These are phyloP conservation scores for Cenococcum geophilum DNA, from an alignment of 495 filamentous ascomycete genomes.

Conservation along the genomic window DNA sequence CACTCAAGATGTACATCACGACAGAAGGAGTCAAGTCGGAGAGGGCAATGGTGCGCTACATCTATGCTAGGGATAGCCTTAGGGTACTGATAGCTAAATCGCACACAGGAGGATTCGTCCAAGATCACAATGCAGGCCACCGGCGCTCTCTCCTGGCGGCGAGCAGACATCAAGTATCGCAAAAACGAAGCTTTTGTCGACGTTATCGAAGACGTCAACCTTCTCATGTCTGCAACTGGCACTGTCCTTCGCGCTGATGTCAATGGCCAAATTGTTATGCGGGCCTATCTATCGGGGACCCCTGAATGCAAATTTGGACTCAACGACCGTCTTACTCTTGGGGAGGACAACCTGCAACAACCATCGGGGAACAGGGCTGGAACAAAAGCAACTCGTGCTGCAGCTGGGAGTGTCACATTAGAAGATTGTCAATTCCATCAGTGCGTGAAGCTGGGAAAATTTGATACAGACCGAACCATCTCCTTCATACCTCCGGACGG, in stretches of 20 bases:
- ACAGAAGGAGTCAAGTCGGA: constrained; percentile 98
- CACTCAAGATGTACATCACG: constrained; percentile 99
- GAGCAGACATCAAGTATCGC: constrained; percentile 95
- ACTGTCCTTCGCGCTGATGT: constrained; percentile 95
- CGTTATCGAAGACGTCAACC: constrained; percentile 98
- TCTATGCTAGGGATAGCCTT: background rate
- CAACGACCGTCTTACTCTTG: constrained; percentile 89
- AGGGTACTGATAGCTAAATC: constrained; percentile 9
- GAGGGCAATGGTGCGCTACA: constrained; percentile 54
- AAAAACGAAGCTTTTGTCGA: constrained; percentile 98
- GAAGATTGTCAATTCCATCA: constrained; percentile 99
- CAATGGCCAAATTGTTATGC: constrained; percentile 97
- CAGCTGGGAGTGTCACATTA: constrained; percentile 89
- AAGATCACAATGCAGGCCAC: constrained; percentile 99
- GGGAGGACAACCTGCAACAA: constrained; percentile 62
- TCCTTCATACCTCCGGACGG: constrained; percentile 97
- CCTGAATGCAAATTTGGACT: constrained; percentile 99
- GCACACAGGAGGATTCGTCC: constrained; percentile 67
- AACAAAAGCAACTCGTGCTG: constrained; percentile 86
- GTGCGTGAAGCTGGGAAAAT: constrained; percentile 95
- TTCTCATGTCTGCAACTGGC: constrained; percentile 94
- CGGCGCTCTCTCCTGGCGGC: constrained; percentile 91
- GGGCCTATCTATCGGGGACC: constrained; percentile 91
- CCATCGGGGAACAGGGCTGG: constrained; percentile 64
- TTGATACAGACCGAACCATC: constrained; percentile 96